Evolutionary conservation across 306 rosid genomes (phyloP).

Genomic region (Carpinus viminea): DNA sequence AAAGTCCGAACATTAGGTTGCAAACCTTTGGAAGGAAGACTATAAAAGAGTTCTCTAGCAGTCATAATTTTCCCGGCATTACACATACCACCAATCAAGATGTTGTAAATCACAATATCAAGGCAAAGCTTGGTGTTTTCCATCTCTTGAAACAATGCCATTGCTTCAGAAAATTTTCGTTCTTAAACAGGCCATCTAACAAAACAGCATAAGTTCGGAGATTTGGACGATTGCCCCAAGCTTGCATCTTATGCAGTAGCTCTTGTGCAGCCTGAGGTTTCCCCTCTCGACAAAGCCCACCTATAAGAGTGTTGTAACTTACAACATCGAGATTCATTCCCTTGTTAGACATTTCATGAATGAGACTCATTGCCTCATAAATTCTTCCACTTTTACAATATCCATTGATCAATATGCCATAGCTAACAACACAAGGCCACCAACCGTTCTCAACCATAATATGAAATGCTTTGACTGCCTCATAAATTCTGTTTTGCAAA

Average conservation of each 20-base stretch:
- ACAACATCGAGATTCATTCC: slow-evolving; percentile 39
- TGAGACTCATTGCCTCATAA: slow-evolving; percentile 34
- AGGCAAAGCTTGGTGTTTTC: slow-evolving; percentile 15
- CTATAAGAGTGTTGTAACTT: slow-evolving; percentile 35
- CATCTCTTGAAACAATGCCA: slow-evolving; percentile 31
- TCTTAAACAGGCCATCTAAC: slow-evolving; percentile 14
- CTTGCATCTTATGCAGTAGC: slow-evolving; percentile 29
- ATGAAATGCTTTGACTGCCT: too few species aligned
- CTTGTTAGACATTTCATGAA: slow-evolving; percentile 36
- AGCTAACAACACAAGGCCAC: slow-evolving; percentile 23
- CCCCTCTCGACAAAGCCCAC: slow-evolving; percentile 39
- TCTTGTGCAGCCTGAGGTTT: slow-evolving; percentile 36
- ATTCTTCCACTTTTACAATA: slow-evolving; percentile 24
- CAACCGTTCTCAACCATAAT: slow-evolving; percentile 9
- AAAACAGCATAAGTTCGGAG: slow-evolving; percentile 38
- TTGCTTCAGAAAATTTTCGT: slow-evolving; percentile 31
- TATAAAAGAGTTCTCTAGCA: slow-evolving; percentile 36
- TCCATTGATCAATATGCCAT: slow-evolving; percentile 19
- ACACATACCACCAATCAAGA: not conserved
- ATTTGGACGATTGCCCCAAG: slow-evolving; percentile 37
- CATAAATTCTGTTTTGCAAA: too few species aligned
- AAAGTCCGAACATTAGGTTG: slow-evolving; percentile 33
- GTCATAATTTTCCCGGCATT: slow-evolving; percentile 31
- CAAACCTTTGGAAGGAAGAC: slow-evolving; percentile 39
- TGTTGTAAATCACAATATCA: too few species aligned